These are phyloP conservation scores for Nicotiana obtusifolia DNA, from an alignment of 257 asterid genomes.

Conservation along the genomic window DNA sequence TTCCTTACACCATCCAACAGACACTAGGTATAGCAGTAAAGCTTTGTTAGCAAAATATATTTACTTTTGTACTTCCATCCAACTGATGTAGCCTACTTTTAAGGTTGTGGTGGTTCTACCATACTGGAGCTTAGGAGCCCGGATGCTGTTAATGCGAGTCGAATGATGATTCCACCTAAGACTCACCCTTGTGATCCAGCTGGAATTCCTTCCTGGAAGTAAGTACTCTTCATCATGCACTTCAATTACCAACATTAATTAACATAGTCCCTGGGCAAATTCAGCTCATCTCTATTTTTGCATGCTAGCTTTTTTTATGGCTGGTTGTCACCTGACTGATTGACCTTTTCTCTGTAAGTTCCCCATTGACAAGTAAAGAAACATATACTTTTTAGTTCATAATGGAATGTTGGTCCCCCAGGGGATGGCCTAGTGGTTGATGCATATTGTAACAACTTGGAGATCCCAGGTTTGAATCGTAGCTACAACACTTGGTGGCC, in stretches of 20 bases:
- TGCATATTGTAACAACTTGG: not conserved
- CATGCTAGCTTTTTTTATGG: not conserved
- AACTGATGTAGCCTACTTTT: slow-evolving; percentile 8
- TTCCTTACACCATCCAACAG: not conserved
- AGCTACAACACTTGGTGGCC: not conserved
- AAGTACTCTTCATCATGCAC: slow-evolving; percentile 17
- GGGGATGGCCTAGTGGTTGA: not conserved
- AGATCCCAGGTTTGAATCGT: not conserved
- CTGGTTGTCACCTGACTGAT: not conserved
- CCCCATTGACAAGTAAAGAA: not conserved
- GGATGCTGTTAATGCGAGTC: slow-evolving; percentile 19
- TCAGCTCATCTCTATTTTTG: not conserved
- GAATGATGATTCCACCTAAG: slow-evolving; percentile 13
- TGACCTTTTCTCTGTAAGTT: not conserved
- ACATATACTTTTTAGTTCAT: not conserved
- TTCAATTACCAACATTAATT: not conserved
- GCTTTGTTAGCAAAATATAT: not conserved
- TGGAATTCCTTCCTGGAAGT: slow-evolving; percentile 55
- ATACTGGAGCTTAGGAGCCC: slow-evolving; percentile 16
- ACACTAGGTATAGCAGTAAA: not conserved
- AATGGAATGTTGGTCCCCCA: not conserved
- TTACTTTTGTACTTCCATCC: not conserved
- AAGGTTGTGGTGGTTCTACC: slow-evolving; percentile 28
- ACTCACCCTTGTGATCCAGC: slow-evolving; percentile 29
- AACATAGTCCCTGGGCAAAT: not conserved